phyloP scores from a whole-genome alignment of 495 filamentous ascomycete species.

The Penicillium parvum region DNA sequence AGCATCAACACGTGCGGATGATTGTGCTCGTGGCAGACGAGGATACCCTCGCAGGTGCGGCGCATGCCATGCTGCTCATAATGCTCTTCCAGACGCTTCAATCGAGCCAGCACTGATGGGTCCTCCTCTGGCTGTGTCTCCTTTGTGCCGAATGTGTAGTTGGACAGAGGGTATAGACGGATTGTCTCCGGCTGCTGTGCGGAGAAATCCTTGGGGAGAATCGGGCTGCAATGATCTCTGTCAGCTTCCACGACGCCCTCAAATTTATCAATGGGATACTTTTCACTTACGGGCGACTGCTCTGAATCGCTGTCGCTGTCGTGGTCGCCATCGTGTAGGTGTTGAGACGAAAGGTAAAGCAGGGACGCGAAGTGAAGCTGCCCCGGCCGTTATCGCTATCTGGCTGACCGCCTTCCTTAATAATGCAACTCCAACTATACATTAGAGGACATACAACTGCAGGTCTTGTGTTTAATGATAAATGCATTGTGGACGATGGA shows the following conservation, averaged over 20 bases:
- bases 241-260: neutral
- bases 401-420: slow-evolving; percentile 12
- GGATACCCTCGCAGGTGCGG: slow-evolving; percentile 89
- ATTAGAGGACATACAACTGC: slow-evolving; percentile 4
- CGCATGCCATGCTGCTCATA: slow-evolving; percentile 92
- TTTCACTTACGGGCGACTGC: slow-evolving; percentile 55
- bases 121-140: slow-evolving; percentile 98
- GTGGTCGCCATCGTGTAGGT: slow-evolving; percentile 66
- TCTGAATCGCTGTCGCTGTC: slow-evolving; percentile 63
- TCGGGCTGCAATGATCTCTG: slow-evolving; percentile 49
- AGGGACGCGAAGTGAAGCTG: slow-evolving; percentile 4
- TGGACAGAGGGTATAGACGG: slow-evolving; percentile 89
- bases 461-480: too few relatives aligned
- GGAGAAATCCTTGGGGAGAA: slow-evolving; percentile 76
- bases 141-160: slow-evolving; percentile 98
- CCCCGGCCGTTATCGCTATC: slow-evolving; percentile 19
- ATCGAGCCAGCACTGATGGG: slow-evolving; percentile 84
- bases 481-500: too few relatives aligned
- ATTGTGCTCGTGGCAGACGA: slow-evolving; percentile 98
- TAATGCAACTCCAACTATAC: too few relatives aligned
- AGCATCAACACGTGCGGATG: slow-evolving; percentile 98
- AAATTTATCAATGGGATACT: neutral
- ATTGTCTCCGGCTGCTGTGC: slow-evolving; percentile 86
- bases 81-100: slow-evolving; percentile 91
- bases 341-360: neutral